A percentile compares a stretch with the other conserved stretches of the same genome.
Conservation (phyloP, 1,284 basidiomycete species). For the Rhodotorula sp. region DNA sequence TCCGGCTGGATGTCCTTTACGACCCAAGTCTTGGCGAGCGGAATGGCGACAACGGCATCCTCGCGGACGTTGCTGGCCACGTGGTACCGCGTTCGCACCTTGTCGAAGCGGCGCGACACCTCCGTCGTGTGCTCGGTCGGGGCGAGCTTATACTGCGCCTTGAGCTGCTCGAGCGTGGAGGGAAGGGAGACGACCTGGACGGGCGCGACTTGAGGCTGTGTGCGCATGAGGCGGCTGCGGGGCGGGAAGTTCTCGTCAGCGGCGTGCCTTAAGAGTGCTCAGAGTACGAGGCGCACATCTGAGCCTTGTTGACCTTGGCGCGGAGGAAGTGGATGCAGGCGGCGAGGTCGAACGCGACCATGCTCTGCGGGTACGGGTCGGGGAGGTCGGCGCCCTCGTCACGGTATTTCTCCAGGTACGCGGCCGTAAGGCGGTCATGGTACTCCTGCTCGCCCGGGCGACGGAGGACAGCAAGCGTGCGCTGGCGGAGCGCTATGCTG, state of each 20-base stretch:
- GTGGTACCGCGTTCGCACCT: neutral
- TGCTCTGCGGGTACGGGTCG: slow-evolving; percentile 68
- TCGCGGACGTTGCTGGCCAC: slow-evolving; percentile 51
- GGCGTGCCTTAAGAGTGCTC: neutral
- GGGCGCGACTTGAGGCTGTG: slow-evolving; percentile 58
- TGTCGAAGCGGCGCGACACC: neutral
- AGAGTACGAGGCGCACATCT: slow-evolving; percentile 62
- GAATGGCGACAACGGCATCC: slow-evolving; percentile 63
- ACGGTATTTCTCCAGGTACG: slow-evolving; percentile 75
- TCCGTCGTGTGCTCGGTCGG: slow-evolving; percentile 49
- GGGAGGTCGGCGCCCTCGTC: slow-evolving; percentile 67
- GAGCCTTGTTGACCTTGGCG: slow-evolving; percentile 76
- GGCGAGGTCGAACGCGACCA: slow-evolving; percentile 72
- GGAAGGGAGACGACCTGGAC: slow-evolving; percentile 54
- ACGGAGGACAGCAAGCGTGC: slow-evolving; percentile 1
- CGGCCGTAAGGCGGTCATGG: slow-evolving; percentile 73
- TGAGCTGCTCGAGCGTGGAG: slow-evolving; percentile 57
- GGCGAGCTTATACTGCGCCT: slow-evolving; percentile 57
- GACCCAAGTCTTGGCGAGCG: slow-evolving; percentile 57
- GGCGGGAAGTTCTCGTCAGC: neutral
- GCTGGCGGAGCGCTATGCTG: slow-evolving; percentile 44
- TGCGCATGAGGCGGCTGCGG: slow-evolving; percentile 43
- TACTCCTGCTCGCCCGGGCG: slow-evolving; percentile 70
- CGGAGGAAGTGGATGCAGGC: slow-evolving; percentile 78
- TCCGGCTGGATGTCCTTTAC: neutral